Conservation (phyloP, 2,329 filamentous ascomycete species). For the Penicillium sp. region DNA sequence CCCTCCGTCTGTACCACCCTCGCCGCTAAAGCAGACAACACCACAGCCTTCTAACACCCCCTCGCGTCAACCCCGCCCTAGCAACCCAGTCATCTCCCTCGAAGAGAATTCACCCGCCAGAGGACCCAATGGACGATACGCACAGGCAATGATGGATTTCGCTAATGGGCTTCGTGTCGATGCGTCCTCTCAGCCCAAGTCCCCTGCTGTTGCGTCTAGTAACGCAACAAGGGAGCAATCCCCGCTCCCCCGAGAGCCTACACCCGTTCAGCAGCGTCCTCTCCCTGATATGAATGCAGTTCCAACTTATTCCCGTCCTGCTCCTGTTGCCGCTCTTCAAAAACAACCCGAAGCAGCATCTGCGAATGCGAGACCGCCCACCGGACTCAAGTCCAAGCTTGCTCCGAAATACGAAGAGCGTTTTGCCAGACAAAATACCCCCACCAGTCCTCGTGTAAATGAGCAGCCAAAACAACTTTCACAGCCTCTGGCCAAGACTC, state of each 20-base stretch:
- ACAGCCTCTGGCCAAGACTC: constrained; percentile 16
- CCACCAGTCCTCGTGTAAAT: constrained; percentile 31
- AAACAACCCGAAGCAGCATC: constrained; percentile 9
- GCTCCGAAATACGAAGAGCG: constrained; percentile 17
- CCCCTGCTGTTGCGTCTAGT: not conserved
- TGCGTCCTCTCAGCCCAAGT: not conserved
- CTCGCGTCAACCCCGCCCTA: constrained; percentile 48
- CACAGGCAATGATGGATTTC: constrained; percentile 11
- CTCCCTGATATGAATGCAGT: constrained; percentile 2
- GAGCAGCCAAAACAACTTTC: constrained; percentile 30
- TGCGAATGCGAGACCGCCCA: constrained; percentile 6
- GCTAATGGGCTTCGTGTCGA: not conserved
- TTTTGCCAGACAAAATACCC: not conserved
- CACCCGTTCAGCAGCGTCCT: constrained; percentile 11
- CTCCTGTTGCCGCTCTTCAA: constrained; percentile 3
- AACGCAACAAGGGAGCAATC: constrained; percentile 1
- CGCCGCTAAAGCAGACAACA: constrained; percentile 54
- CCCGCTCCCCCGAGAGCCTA: constrained; percentile 4
- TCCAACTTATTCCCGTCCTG: constrained; percentile 2
- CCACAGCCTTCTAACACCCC: constrained; percentile 48
- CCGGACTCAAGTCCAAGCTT: constrained; percentile 26
- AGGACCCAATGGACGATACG: constrained; percentile 9
- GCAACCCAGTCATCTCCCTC: constrained; percentile 38
- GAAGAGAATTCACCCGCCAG: constrained; percentile 27
- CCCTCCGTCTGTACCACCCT: constrained; percentile 45